Percentiles rank a stretch among this genome's conserved stretches.
Evolutionary conservation across 176 grass and related monocot genomes (phyloP).

Genomic region (Ananas comosus): DNA sequence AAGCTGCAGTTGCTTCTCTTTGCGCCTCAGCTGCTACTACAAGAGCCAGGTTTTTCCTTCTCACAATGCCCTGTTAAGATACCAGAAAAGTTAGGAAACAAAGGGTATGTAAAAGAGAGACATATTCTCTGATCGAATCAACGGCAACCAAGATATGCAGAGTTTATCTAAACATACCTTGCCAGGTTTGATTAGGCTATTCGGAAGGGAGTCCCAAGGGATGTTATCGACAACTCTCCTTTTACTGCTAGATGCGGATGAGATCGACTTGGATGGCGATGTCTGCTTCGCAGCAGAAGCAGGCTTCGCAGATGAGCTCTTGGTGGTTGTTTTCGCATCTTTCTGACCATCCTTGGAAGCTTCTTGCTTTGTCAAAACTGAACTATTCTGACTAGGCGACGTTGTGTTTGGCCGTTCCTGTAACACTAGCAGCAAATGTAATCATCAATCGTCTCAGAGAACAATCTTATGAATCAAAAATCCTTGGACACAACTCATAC

Average conservation of each 20-base stretch:
- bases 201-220: constrained; percentile 86
- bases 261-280: constrained; percentile 18
- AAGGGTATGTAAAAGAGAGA: background rate
- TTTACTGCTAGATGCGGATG: constrained; percentile 37
- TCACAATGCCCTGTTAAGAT: constrained; percentile 54
- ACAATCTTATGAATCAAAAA: background rate
- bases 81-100: constrained; percentile 3
- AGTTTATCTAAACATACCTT: constrained; percentile 46
- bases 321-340: constrained; percentile 9
- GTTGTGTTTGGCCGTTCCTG: constrained; percentile 46
- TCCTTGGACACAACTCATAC: constrained; percentile 5
- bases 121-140: background rate
- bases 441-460: constrained; percentile 17
- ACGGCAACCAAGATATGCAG: background rate
- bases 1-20: constrained; percentile 77
- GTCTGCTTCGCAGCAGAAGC: constrained; percentile 29
- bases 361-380: constrained; percentile 50
- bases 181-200: constrained; percentile 60
- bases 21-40: constrained; percentile 83
- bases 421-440: constrained; percentile 43
- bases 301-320: constrained; percentile 25
- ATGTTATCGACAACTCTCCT: constrained; percentile 57
- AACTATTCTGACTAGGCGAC: constrained; percentile 38
- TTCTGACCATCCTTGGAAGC: constrained; percentile 26
- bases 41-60: constrained; percentile 87